Base-by-base conservation (phyloP, 129 eudicot species). In the Flaveria brownii region DNA sequence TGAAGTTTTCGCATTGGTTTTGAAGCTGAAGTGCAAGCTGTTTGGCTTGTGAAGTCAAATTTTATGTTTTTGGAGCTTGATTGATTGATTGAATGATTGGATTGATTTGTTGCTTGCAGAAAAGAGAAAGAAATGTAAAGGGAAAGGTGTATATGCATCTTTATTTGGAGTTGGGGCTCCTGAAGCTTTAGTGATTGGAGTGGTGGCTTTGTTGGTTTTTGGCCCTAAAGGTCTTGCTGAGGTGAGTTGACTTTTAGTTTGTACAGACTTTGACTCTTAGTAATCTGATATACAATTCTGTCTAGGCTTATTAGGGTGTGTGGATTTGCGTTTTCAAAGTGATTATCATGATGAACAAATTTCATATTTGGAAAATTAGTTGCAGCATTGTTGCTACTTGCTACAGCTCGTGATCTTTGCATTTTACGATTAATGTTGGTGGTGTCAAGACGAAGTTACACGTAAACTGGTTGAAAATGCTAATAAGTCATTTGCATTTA, bases 211-310 rank as follows among this genome's bases (percentile, higher is more conserved):
- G 90, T 80, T 94, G 85, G 98, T 94, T 80, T 94, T 94, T 74
- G 98, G 98, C n/a, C 98, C 98, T n/a, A 94, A 94, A 85, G 98
- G 98, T 76, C 97, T 94, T 84, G 98, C 98, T 77, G 98, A 94
- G 86, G 98, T 91, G 36, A 75, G 78, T 79, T 73, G 42, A 68
- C 64, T 72, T 80, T 55, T 47, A 39, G 15, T 43, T 22, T 76
- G 5, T 49, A 14, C 39, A 22, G 52, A 12, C 39, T 73, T 73
- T 6, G 15, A 62, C 16, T 16, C n/a, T 0, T 17, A 72, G 55
- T 12, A 17, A 13, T 56, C 9, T 56, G 63, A 56, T 51, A 20
- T 4, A 54, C 0, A 9, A 4, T 54, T 17, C 9, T 54, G 47
- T 43, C 47, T 54, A 16, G 23, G 22, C 2, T 16, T 54, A 16